Percentiles rank a stretch among this genome's conserved stretches.
Conservation (phyloP, 768 basidiomycete species). For the Sarcomyxa edulis region DNA sequence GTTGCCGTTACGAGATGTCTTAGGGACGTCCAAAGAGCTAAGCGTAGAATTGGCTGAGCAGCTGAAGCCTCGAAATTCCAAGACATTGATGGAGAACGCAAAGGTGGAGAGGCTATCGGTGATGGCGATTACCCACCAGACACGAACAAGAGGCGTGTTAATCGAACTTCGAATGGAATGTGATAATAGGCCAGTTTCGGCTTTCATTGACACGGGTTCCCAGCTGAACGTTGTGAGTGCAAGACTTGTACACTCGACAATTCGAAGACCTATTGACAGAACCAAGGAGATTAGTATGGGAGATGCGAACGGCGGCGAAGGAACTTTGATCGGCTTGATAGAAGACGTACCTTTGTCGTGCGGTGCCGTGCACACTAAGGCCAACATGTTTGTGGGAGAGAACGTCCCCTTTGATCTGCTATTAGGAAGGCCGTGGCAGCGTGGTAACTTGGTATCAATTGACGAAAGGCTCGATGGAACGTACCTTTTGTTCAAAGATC, state of each 20-base stretch:
- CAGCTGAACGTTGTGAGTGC: conserved; percentile 17
- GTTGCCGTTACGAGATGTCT: not conserved
- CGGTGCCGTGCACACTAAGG: conserved; percentile 13
- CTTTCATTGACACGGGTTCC: conserved; percentile 22
- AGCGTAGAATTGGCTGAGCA: not conserved
- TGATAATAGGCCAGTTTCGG: conserved; percentile 6
- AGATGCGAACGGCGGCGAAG: conserved; percentile 23
- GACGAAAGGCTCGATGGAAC: conserved; percentile 20
- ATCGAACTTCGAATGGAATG: conserved; percentile 12
- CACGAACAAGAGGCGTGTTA: conserved; percentile 2
- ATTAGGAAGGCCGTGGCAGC: conserved; percentile 19
- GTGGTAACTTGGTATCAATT: conserved; percentile 17
- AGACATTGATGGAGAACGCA: too few relatives aligned
- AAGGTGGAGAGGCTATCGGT: too few relatives aligned
- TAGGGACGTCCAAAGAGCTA: conserved; percentile 1
- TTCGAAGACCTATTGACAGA: conserved; percentile 10
- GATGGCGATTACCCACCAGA: too few relatives aligned
- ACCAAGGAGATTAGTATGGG: conserved; percentile 7
- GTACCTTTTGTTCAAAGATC: conserved; percentile 18
- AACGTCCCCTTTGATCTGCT: conserved; percentile 14
- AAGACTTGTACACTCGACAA: conserved; percentile 6
- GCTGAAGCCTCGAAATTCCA: not conserved
- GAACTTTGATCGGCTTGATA: conserved; percentile 13
- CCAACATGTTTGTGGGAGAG: conserved; percentile 16
- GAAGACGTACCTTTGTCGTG: conserved; percentile 14